phyloP scores from a whole-genome alignment of 192 early-diverging fungal genomes.

The Coemansia sp. region DNA sequence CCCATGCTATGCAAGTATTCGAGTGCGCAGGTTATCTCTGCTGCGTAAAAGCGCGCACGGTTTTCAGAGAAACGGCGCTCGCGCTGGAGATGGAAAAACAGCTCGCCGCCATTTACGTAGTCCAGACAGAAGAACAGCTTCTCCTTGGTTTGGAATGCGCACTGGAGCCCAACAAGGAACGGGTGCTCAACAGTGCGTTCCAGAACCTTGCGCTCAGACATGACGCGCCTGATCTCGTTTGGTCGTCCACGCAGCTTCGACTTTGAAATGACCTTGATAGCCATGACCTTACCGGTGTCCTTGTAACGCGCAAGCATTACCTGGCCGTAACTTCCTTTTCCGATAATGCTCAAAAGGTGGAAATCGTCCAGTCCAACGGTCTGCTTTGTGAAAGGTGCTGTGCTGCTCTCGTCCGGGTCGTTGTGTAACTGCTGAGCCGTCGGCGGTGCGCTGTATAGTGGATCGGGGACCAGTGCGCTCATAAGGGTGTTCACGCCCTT shows the following conservation, averaged over 20 bases:
- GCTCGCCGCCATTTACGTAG: constrained; percentile 76
- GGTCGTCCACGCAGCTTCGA: constrained; percentile 64
- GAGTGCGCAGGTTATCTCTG: constrained; percentile 58
- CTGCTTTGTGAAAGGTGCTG: constrained; percentile 12
- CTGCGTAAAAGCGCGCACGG: constrained; percentile 62
- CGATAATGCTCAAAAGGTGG: constrained; percentile 71
- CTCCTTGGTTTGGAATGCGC: constrained; percentile 72
- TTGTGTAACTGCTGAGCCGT: constrained; percentile 13
- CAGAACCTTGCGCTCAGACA: constrained; percentile 68
- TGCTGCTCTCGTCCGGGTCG: not conserved
- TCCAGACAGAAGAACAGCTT: constrained; percentile 75
- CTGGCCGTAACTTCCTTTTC: constrained; percentile 76
- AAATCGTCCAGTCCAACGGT: constrained; percentile 61
- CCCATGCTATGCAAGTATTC: constrained; percentile 87
- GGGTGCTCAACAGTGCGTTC: constrained; percentile 57
- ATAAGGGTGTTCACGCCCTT: constrained; percentile 52
- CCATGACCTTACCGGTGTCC: constrained; percentile 65
- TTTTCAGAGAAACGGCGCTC: constrained; percentile 66
- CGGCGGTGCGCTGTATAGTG: constrained; percentile 31
- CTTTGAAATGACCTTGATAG: constrained; percentile 76
- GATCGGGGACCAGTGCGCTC: constrained; percentile 37
- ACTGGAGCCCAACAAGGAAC: constrained; percentile 71
- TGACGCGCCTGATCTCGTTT: constrained; percentile 63
- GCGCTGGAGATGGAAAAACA: constrained; percentile 72
- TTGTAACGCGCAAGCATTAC: constrained; percentile 75